These are phyloP conservation scores for Yarrowia divulgata DNA, from an alignment of 805 yeast species.

Conservation along the genomic window DNA sequence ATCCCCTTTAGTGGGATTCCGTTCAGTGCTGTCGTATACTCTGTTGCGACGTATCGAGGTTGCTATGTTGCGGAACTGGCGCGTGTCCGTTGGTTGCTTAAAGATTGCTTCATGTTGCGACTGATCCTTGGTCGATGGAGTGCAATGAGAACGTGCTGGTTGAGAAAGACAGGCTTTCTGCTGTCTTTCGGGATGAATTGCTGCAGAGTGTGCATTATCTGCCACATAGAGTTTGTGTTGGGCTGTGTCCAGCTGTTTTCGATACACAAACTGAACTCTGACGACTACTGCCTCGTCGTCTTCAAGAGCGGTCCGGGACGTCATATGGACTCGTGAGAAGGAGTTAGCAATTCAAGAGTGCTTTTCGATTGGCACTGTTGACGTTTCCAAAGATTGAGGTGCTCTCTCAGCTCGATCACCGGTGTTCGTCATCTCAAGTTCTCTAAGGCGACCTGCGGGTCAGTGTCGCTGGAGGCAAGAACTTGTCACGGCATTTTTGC, in stretches of 20 bases:
- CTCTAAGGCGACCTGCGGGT: neutral
- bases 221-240: neutral
- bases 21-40: neutral
- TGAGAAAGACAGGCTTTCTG: neutral
- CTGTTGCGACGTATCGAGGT: neutral
- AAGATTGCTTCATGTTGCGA: neutral
- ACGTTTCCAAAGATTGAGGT: neutral
- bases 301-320: slow-evolving; percentile 10
- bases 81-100: neutral
- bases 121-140: neutral
- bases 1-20: neutral
- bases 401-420: neutral
- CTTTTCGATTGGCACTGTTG: neutral
- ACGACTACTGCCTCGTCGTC: slow-evolving; percentile 3
- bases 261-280: neutral
- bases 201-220: neutral
- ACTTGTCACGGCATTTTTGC: neutral
- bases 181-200: neutral
- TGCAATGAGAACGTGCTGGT: neutral
- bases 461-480: neutral
- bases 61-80: slow-evolving; percentile 1
- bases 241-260: neutral
- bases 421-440: neutral
- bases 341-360: slow-evolving; percentile 6
- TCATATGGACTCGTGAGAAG: neutral